Evolutionary conservation across 148 eudicot species (phyloP), one percentile per base, ranked within the genome.

Genomic region (Limonium bicolor): DNA sequence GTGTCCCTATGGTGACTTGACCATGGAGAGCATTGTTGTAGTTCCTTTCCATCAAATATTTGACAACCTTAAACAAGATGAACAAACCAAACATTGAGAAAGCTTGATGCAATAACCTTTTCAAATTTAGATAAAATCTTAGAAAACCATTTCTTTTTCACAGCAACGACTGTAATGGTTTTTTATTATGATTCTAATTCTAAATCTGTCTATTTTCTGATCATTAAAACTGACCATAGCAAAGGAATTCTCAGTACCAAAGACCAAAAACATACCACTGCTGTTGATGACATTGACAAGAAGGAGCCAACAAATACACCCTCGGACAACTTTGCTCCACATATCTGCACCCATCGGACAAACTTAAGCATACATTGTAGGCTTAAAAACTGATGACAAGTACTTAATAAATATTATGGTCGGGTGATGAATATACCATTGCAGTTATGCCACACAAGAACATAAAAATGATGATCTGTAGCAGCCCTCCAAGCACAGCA

Each of bases 1-100:
- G 95, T 17, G 86, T 82, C 20, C 99, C 99, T 42, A 92, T 92
- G n/a, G 99, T 76, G 59, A 92, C 99, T 74, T 92, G 99, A 55
- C 99, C 99, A 50, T 92, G 94, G 63, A 92, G 60, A 47, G 85
- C 71, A 42, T 81, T 85, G 49, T 53, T 92, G 47, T 58, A 76
- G 55, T 81, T 92, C 63, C 62, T 48, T 58, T 81, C 99, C 25
- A 65, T 67, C 67, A 85, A 66, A 85, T 75, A 85, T 46, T 92
- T 85, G 58, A 92, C 83, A 31, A 90, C 99, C 99, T 43, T 41
- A 41, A 20, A 10, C 16, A 31, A 43, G 16, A 7, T 43, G 30
- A 10, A 14, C 24, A 43, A 18, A 27, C 19, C 0, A 43, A 25
- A 43, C 29, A 24, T 23, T 23, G 10, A 43, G 27, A 43, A n/a